Evolutionary conservation across 768 basidiomycete species (phyloP).

Genomic region (Pleurotus tuoliensis): DNA sequence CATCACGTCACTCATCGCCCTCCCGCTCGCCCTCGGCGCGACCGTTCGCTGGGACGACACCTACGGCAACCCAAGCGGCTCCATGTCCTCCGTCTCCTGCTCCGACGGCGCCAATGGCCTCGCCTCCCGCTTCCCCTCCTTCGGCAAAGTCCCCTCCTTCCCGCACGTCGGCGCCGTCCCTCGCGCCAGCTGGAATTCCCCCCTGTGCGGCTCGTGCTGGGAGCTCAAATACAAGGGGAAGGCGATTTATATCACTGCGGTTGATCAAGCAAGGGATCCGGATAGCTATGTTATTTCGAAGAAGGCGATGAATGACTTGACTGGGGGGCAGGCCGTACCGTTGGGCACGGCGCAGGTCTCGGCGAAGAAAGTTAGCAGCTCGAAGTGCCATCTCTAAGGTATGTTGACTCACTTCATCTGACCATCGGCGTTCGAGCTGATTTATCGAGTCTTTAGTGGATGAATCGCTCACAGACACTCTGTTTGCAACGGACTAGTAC

Average conservation of each 20-base stretch:
- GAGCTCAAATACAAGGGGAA: constrained; percentile 40
- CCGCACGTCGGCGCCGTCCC: constrained; percentile 53
- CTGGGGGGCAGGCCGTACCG: constrained; percentile 38
- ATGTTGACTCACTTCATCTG: no score
- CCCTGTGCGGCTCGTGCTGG: constrained; percentile 60
- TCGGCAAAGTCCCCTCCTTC: constrained; percentile 51
- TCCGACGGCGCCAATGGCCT: constrained; percentile 51
- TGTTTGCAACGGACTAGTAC: no score
- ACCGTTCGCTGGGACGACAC: constrained; percentile 38
- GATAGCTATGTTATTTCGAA: constrained; percentile 45
- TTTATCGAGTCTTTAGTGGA: no score
- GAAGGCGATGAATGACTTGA: constrained; percentile 51
- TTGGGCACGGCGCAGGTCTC: constrained; percentile 45
- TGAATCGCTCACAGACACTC: no score
- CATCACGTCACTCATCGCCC: constrained; percentile 15
- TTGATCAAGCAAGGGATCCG: constrained; percentile 41
- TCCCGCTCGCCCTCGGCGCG: constrained; percentile 21
- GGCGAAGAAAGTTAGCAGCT: constrained; percentile 37
- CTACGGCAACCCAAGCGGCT: constrained; percentile 42
- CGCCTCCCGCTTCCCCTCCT: constrained; percentile 41
- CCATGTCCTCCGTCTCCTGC: constrained; percentile 40
- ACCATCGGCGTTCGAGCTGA: no score
- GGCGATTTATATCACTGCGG: constrained; percentile 44
- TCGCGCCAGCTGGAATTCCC: constrained; percentile 47
- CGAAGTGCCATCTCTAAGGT: constrained; percentile 44